Conservation (phyloP, 805 yeast genomes). For the Grigorovia humatica region DNA sequence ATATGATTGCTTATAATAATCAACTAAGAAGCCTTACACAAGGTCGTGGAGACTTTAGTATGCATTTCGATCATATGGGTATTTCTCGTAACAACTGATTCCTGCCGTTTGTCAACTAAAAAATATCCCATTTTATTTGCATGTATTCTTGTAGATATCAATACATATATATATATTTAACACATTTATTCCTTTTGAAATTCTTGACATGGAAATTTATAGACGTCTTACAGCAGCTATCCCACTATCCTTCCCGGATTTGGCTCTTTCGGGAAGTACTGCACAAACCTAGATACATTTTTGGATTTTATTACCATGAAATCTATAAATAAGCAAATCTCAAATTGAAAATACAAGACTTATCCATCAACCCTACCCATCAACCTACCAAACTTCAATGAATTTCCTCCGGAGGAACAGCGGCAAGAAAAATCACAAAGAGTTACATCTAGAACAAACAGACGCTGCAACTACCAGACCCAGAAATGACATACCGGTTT, state of each 20-base stretch:
- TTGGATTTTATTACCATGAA: background rate
- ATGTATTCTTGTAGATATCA: background rate
- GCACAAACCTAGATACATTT: too few species aligned
- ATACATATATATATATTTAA: too few species aligned
- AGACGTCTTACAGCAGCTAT: too few species aligned
- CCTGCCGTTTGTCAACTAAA: background rate
- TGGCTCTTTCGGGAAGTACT: too few species aligned
- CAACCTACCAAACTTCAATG: conserved; percentile 3
- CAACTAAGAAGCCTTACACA: conserved; percentile 74
- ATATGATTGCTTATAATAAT: conserved; percentile 82
- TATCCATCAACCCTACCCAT: background rate
- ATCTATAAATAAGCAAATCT: background rate
- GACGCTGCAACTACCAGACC: background rate
- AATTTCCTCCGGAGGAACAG: conserved; percentile 7
- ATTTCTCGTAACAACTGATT: conserved; percentile 3
- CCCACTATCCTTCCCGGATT: too few species aligned
- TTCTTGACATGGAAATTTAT: too few species aligned
- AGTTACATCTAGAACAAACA: background rate
- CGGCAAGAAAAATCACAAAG: background rate
- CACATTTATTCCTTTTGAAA: too few species aligned
- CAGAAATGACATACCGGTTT: background rate
- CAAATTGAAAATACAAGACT: too few species aligned
- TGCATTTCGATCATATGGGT: conserved; percentile 70
- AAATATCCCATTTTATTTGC: too few species aligned
- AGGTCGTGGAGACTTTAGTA: conserved; percentile 76